Percentiles rank a stretch among this genome's conserved stretches.
Conservation (phyloP, 805 yeast genomes). For the Lachancea mirantina region DNA sequence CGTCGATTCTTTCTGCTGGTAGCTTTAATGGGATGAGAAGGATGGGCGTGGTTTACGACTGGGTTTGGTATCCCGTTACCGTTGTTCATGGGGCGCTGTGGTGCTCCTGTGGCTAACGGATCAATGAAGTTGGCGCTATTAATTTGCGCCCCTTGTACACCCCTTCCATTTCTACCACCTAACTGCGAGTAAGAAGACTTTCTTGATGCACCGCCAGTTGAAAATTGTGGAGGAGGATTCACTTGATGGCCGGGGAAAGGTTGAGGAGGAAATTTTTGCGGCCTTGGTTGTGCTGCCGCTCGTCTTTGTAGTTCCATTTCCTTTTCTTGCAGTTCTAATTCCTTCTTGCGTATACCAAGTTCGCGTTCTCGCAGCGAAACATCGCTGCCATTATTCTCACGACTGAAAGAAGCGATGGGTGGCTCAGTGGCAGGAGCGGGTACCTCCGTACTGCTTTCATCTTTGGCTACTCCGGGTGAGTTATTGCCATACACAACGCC, state of each 20-base stretch:
- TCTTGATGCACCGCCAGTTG: conserved; percentile 10
- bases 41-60: conserved; percentile 9
- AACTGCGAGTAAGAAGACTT: conserved; percentile 18
- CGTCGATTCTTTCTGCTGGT: conserved; percentile 33
- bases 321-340: conserved; percentile 30
- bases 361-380: conserved; percentile 25
- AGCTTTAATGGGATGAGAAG: conserved; percentile 20
- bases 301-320: conserved; percentile 28
- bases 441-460: conserved; percentile 8
- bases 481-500: conserved; percentile 27
- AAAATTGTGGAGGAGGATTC: conserved; percentile 2
- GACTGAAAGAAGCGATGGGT: not conserved
- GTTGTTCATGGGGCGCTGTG: conserved; percentile 1
- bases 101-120: conserved; percentile 16
- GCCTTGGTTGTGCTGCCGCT: conserved; percentile 12
- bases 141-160: conserved; percentile 24
- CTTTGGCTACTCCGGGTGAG: conserved; percentile 13
- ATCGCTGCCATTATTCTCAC: conserved; percentile 12
- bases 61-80: conserved; percentile 8
- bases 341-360: conserved; percentile 28
- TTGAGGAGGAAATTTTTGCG: conserved; percentile 3
- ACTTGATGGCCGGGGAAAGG: conserved; percentile 19
- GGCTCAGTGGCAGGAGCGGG: not conserved
- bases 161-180: conserved; percentile 19
- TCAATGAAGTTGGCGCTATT: conserved; percentile 20